Evolutionary conservation across 192 early-diverging fungal species (phyloP), one percentile per base, ranked within the genome.

Genomic region (Haplosporangium gracile): DNA sequence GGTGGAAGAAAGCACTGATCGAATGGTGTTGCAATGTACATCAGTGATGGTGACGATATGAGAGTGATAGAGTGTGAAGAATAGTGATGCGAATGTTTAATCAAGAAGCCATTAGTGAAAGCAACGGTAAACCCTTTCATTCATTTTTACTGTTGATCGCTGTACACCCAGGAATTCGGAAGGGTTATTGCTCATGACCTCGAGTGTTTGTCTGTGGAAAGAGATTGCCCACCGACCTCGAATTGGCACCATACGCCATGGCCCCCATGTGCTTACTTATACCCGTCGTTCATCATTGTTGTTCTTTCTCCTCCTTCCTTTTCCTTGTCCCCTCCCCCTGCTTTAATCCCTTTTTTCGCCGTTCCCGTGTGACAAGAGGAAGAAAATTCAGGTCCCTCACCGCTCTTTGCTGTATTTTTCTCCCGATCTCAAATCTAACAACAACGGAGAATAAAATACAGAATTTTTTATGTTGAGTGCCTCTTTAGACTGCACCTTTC

Each of bases 381-480:
- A 15, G 26, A 45, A 45, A 1, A 45, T 45, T 65, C 11, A 6
- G 10, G 29, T 0, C 26, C 8, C 26, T 15, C 29, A 10, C 7
- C 11, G 11, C 60, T 65, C 11, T 63, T 26, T 26, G 29, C 9
- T 63, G 5, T 63, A 2, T 63, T 63, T 63, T 69, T 0, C 13
- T 69, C 69, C 60, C 60, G 60, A 65, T 65, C 26, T 65, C 29
- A 32, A 65, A 65, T 65, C 60, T 65, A 26, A 32, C 60, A 63
- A 18, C 47, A 51, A 65, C 11, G 26, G 60, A 65, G 60, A 65
- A 26, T 32, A 65, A 34, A 65, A 65, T 32, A 2, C 60, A 51
- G 4, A 16, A 51, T 45, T 43, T 43, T 43, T 43, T 43, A 11
- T 43, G 8, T 9, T 45, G 43, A 57, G 26, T 63, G 10, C 26